Base-by-base conservation (phyloP, 352 stramenopile genomes). In the Globisporangium canariense region DNA sequence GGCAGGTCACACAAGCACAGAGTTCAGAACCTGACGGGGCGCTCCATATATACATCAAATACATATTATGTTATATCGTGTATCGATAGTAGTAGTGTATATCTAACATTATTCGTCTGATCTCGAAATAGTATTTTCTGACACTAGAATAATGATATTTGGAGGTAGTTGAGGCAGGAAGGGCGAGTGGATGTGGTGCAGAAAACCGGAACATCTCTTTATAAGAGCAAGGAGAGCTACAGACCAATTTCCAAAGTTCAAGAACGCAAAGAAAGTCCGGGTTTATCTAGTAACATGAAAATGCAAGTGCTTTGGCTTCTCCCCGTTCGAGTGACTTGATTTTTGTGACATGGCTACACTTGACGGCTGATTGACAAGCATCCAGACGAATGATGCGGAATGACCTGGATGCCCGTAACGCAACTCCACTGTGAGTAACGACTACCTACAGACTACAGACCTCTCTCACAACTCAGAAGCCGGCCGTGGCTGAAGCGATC, bases 171-270 rank as follows among this genome's bases (percentile, higher is more conserved):
- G 38, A 60, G 14, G 10, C 22, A 6, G 50, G 11, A 20, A 25
- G 14, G 50, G 0, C 5, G 2, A 7, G 28, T 28, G 25, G 25
- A 28, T 28, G 25, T 28, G 25, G 5, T 40, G 13, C 7, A 56
- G 25, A 38, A 52, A 61, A 61, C 51, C 22, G 11, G 55, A 61
- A 61, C 13, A 13, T 61, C 55, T 52, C 55, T 61, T 13, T 61
- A 52, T n/a, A 61, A 50, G 55, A 61, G 38, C 55, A 49, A 8
- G 20, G 10, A 10, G 7, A 34, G 38, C 55, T 52, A 11, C 36
- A 13, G 0, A 52, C 51, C 13, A 25, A 40, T 56, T 18, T 40
- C 40, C n/a, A 16, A 61, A 61, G 55, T 61, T 61, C 55, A 61
- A 61, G 45, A 49, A 61, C 25, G 25, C n/a, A 22, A 34, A 56